Percentiles rank a stretch among this genome's conserved stretches.
Conservation (phyloP, 129 eudicot species). For the Artemisia annua region DNA sequence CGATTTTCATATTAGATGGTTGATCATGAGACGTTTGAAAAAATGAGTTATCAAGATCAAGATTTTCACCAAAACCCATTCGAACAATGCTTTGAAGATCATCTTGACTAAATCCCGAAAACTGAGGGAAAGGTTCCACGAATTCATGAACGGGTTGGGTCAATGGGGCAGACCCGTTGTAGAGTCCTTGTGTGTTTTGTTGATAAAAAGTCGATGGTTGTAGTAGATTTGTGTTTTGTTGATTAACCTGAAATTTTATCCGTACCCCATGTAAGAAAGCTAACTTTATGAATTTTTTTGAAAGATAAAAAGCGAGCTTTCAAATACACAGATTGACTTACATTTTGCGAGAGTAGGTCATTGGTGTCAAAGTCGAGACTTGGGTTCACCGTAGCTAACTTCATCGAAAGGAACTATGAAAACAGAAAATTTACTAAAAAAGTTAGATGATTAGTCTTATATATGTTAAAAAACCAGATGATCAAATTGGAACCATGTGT, state of each 20-base stretch:
- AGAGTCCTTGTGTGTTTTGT: constrained; percentile 47
- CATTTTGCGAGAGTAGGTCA: constrained; percentile 49
- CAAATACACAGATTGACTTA: constrained; percentile 32
- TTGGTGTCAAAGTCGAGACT: constrained; percentile 53
- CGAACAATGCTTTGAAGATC: constrained; percentile 92
- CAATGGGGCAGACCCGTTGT: constrained; percentile 40
- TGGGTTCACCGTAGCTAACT: constrained; percentile 80
- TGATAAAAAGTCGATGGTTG: constrained; percentile 49
- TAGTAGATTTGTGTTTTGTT: constrained; percentile 45
- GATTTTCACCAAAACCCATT: constrained; percentile 65
- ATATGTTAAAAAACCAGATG: background rate
- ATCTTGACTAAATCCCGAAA: constrained; percentile 60
- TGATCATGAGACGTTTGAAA: constrained; percentile 30
- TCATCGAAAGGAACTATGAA: constrained; percentile 84
- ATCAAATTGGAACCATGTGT: background rate
- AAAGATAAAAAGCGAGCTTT: background rate
- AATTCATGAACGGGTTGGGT: constrained; percentile 49
- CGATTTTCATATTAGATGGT: constrained; percentile 65
- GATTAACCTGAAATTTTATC: constrained; percentile 43
- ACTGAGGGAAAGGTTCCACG: constrained; percentile 56
- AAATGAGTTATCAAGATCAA: constrained; percentile 30
- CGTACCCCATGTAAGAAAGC: constrained; percentile 19
- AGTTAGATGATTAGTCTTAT: background rate
- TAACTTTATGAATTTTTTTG: background rate
- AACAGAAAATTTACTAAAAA: background rate